Conservation (phyloP, 1,139 yeast genomes). For the Zygosaccharomyces pseudobailii region DNA sequence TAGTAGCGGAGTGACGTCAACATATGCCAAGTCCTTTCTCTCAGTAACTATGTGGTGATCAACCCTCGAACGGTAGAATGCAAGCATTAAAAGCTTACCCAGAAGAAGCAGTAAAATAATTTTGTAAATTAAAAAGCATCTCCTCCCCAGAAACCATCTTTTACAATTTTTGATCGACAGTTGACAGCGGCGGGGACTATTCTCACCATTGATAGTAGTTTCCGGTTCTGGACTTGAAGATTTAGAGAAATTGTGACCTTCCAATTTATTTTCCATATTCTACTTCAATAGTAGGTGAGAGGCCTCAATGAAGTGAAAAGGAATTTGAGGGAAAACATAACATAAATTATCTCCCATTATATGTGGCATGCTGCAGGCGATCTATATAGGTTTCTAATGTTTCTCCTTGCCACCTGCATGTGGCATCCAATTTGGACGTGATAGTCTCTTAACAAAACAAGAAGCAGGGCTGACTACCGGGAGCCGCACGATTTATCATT, state of each 20-base stretch:
- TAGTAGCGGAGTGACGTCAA: constrained; percentile 10
- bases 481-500: background rate
- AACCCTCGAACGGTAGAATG: background rate
- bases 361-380: background rate
- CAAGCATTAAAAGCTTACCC: background rate
- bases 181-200: background rate
- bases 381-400: too few relatives aligned
- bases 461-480: background rate
- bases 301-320: background rate
- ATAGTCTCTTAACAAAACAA: background rate
- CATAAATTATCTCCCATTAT: background rate
- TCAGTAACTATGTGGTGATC: background rate
- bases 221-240: background rate
- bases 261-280: background rate
- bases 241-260: background rate
- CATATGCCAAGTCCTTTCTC: constrained; percentile 7
- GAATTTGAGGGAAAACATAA: background rate
- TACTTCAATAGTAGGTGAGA: background rate
- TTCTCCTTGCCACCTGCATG: background rate
- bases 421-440: too few relatives aligned
- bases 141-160: background rate
- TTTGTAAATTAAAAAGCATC: background rate
- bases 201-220: background rate
- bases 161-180: background rate
- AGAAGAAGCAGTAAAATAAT: background rate